These are phyloP conservation scores for Pseudopithomyces chartarum DNA, from an alignment of 2,329 filamentous ascomycete genomes.

Conservation along the genomic window DNA sequence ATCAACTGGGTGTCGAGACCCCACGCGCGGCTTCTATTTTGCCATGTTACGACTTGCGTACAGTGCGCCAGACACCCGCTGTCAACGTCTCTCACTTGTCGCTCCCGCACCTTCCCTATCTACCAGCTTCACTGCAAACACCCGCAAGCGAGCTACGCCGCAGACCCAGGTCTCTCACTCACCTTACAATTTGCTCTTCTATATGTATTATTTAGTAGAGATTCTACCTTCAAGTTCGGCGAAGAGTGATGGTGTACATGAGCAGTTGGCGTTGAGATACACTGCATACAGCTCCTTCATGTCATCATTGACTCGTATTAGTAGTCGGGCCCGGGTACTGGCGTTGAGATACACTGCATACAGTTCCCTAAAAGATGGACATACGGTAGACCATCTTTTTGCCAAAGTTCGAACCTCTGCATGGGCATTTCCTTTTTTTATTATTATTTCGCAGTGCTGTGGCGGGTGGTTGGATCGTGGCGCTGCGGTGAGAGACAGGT, in stretches of 20 bases:
- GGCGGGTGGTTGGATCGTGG: no score
- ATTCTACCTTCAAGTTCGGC: neutral
- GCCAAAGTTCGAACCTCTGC: neutral
- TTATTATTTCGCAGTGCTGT: no score
- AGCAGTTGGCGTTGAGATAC: neutral
- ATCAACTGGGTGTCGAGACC: no score
- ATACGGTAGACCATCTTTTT: neutral
- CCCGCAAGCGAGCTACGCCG: neutral
- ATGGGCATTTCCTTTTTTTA: neutral
- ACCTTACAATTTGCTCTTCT: neutral
- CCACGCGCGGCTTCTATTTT: no score
- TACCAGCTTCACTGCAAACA: neutral
- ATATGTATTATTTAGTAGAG: neutral
- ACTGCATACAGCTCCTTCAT: neutral
- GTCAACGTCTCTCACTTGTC: neutral
- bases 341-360: neutral
- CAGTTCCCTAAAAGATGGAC: neutral
- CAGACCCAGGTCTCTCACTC: neutral
- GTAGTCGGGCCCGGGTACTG: neutral
- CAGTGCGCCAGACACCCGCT: neutral
- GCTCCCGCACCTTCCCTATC: neutral
- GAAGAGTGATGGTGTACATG: neutral
- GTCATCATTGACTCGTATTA: neutral
- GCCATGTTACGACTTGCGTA: neutral
- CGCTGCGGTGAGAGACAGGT: no score